Base-by-base conservation (phyloP, 169 alveolate genomes). In the Plasmodium cynomolgi region DNA sequence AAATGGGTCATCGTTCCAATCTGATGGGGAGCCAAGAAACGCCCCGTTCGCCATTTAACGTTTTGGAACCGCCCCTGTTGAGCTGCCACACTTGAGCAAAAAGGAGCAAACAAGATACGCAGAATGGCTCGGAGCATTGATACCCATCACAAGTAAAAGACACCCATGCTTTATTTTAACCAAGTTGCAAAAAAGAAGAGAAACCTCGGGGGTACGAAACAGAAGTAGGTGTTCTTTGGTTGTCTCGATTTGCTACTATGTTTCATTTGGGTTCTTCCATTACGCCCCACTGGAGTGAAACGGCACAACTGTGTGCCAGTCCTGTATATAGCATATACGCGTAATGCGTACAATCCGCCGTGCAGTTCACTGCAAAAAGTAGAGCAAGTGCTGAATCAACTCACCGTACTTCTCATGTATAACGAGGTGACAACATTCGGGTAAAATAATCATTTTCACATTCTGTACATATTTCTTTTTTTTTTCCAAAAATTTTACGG, bases 381-480 rank as follows among this genome's bases (percentile, higher is more conserved):
- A 39, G 20, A 90, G 73, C 23, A 90, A 20, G 54, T 80, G 91
- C 31, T 80, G 71, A 81, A 62, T 56, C 54, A 90, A 29, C 73
- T 90, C 94, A 29, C 15, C 15, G 50, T 17, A 71, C 33, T 90
- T 90, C 82, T 90, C 94, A 44, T 47, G 75, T 80, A 90, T 50
- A 17, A 90, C 94, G 73, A 90, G 91, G 73, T 90, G 94, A 9
- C 83, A 90, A 20, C 94, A 90, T 90, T 90, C 91, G 47, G 94
- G 94, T 23, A 90, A 80, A 62, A 90, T 81, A 58, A 80, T 39
- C 73, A 90, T 47, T 33, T 90, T 90, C 58, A 90, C 94, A 90
- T 90, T 81, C 17, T 90, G 72, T 17, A 44, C 7, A 68, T 41
- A 90, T 80, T 90, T 54, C 33, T 80, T n/a, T 62, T 90, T 56